Evolutionary conservation across 352 stramenopile species (phyloP), one percentile per base, ranked within the genome.

Genomic region (Pythium monospermum): DNA sequence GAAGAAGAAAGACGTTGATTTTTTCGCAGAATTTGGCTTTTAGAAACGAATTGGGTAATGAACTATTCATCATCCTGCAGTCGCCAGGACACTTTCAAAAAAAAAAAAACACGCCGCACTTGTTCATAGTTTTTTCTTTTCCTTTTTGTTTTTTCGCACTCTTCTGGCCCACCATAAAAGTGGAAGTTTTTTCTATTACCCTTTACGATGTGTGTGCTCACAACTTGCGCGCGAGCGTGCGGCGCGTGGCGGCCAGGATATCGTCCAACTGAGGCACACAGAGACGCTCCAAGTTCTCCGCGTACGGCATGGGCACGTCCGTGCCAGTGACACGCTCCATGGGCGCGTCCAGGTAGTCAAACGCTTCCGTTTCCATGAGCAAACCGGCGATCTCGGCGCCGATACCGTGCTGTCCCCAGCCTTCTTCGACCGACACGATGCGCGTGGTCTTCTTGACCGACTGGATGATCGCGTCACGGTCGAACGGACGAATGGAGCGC

Each of bases 241-340:
- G 83, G 73, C 98, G 96, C 49, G 94, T 80, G 27, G 93, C 92
- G 21, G 83, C 77, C 51, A 98, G 58, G 59, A 99, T 86, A 82
- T 99, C 93, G 37, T 95, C 83, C 27, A 98, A 68, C 60, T 98
- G 88, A 12, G 97, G 97, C 35, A 99, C 69, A 59, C 91, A 95
- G 52, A 91, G 61, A 63, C 89, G 78, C 75, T 99, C 96, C 57
- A 99, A 77, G 72, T 98, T 98, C 18, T 88, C 87, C 16, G 96
- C 91, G 81, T 99, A 99, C 36, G 97, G 93, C 96, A 99, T 99
- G 28, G 97, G 97, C 53, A 99, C 94, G 72, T 99, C 97, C 28
- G 96, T 97, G 64, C 95, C 91, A 23, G 95, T 98, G 52, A 99
- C 91, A 53, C 97, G 86, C 72, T 99, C 93, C 42, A 99, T 69